These are phyloP conservation scores for Cyathus striatus DNA, from an alignment of 768 basidiomycete species.

Conservation along the genomic window DNA sequence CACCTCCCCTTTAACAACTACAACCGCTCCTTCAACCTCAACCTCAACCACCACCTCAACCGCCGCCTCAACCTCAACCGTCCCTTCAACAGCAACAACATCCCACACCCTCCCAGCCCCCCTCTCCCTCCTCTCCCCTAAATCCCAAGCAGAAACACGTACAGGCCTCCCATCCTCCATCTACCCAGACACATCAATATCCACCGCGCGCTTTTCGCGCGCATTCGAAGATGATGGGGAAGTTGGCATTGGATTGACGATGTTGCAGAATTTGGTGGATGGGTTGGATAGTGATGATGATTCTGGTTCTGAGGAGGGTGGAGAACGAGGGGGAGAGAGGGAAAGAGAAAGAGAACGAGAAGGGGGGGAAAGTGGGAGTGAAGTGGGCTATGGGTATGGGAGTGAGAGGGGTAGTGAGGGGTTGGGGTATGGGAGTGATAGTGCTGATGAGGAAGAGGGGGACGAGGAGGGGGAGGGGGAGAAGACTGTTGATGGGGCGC, in stretches of 20 bases:
- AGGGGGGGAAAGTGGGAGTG: conserved; percentile 4
- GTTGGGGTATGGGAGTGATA: conserved; percentile 11
- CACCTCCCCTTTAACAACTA: too few relatives aligned
- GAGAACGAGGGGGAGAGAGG: conserved; percentile 1
- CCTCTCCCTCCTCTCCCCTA: too few relatives aligned
- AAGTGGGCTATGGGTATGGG: conserved; percentile 16
- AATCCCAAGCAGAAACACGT: too few relatives aligned
- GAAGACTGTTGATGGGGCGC: too few relatives aligned
- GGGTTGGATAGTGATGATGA: conserved; percentile 29
- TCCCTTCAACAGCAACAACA: too few relatives aligned
- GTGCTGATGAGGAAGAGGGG: conserved; percentile 8
- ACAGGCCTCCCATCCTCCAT: neutral
- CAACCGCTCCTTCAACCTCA: too few relatives aligned
- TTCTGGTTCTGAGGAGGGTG: conserved; percentile 17
- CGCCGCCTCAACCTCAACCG: too few relatives aligned
- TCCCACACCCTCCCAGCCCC: too few relatives aligned
- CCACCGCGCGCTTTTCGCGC: conserved; percentile 22
- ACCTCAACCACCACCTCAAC: too few relatives aligned
- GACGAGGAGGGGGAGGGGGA: neutral
- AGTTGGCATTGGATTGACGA: conserved; percentile 63
- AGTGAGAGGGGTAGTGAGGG: conserved; percentile 15
- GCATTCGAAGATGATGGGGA: conserved; percentile 54
- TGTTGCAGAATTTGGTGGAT: conserved; percentile 47
- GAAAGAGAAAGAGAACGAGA: conserved; percentile 4
- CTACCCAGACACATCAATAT: neutral